phyloP scores from a whole-genome alignment of 768 basidiomycete species.

The Gloeopeniophorella convolvens region DNA sequence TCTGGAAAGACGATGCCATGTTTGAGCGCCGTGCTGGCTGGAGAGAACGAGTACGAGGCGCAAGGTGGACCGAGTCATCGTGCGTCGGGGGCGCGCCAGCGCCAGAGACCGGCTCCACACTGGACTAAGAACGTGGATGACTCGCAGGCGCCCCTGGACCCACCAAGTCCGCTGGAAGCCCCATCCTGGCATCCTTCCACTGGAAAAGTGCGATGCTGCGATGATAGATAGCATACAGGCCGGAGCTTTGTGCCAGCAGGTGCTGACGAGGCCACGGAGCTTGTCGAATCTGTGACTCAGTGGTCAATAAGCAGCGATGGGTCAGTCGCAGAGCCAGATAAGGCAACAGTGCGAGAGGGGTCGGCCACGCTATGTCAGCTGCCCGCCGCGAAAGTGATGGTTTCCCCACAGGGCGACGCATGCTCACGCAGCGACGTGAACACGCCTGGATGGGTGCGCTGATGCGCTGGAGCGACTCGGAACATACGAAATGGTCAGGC shows the following conservation, averaged over 20 bases:
- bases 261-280: not conserved
- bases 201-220: constrained; percentile 8
- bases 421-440: not conserved
- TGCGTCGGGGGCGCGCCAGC: too few relatives aligned
- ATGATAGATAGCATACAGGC: not conserved
- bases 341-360: not conserved
- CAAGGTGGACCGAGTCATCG: too few relatives aligned
- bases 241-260: constrained; percentile 6
- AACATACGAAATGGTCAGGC: not conserved
- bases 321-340: not conserved
- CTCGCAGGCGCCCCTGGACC: constrained; percentile 5
- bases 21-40: too few relatives aligned
- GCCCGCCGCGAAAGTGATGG: not conserved
- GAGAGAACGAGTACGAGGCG: too few relatives aligned
- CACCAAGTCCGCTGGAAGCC: not conserved
- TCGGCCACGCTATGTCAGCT: constrained; percentile 1
- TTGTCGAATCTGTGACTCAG: not conserved
- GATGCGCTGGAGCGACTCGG: constrained; percentile 6
- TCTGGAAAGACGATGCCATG: too few relatives aligned
- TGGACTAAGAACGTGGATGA: too few relatives aligned
- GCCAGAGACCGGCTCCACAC: too few relatives aligned
- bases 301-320: not conserved
- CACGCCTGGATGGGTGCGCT: constrained; percentile 1
- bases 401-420: constrained; percentile 13
- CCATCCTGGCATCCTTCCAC: not conserved